phyloP scores from a whole-genome alignment of 73 alveolate species.

The Blepharisma japonicum region DNA sequence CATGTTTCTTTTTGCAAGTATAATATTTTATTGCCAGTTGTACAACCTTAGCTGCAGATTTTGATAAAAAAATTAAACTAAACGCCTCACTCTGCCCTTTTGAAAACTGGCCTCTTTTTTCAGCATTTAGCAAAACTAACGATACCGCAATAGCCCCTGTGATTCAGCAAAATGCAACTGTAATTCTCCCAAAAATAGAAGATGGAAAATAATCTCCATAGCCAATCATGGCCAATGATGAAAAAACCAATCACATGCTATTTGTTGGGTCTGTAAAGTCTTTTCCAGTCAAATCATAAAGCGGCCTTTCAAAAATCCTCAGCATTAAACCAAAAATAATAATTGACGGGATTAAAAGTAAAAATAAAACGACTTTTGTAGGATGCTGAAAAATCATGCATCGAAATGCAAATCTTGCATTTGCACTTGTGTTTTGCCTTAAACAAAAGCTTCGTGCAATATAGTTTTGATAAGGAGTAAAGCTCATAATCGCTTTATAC shows the following conservation, averaged over 20 bases:
- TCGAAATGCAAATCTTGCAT: not conserved
- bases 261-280: not conserved
- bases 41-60: too few species aligned
- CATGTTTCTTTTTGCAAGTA: too few species aligned
- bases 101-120: not conserved
- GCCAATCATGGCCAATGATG: not conserved
- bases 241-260: not conserved
- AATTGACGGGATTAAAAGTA: not conserved
- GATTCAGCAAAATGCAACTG: constrained; percentile 13
- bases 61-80: too few species aligned
- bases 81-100: too few species aligned
- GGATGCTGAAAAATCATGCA: not conserved
- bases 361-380: not conserved
- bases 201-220: constrained; percentile 24
- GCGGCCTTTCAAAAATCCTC: constrained; percentile 25
- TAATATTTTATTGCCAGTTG: too few species aligned
- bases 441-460: not conserved
- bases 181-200: constrained; percentile 9
- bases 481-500: not conserved
- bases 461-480: not conserved
- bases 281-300: not conserved
- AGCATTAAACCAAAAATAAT: not conserved
- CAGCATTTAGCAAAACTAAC: not conserved
- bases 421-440: not conserved
- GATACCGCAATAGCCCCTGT: constrained; percentile 4